Conservation (phyloP, 495 filamentous ascomycete genomes). For the Chaetomium cochliodes region DNA sequence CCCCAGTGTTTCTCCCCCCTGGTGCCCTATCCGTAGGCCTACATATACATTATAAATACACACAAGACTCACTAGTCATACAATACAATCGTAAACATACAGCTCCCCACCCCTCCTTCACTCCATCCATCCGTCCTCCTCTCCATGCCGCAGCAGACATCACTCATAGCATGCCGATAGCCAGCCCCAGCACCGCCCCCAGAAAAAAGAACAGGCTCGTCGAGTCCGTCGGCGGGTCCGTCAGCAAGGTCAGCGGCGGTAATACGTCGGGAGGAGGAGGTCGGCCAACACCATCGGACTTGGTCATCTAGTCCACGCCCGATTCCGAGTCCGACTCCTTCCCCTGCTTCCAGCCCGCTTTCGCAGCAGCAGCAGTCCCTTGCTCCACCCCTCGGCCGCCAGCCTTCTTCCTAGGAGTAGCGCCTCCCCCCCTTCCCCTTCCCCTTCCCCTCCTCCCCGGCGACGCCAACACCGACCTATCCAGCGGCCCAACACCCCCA, state of each 20-base stretch:
- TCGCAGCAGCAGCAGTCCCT: not conserved
- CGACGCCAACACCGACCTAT: not conserved
- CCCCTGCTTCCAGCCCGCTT: too few relatives aligned
- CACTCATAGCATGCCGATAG: not conserved
- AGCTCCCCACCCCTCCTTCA: not conserved
- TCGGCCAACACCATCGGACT: too few relatives aligned
- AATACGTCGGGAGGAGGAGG: not conserved
- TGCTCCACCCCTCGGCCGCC: not conserved
- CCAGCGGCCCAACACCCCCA: conserved; percentile 15
- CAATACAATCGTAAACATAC: conserved; percentile 11
- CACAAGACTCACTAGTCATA: not conserved
- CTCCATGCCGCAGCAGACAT: not conserved
- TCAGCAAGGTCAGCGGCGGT: not conserved
- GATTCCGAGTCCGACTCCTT: conserved; percentile 2
- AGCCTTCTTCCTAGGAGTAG: not conserved
- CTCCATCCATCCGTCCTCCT: not conserved
- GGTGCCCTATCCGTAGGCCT: not conserved
- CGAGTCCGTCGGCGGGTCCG: not conserved
- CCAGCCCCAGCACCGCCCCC: not conserved
- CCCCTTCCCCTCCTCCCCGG: not conserved
- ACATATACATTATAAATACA: conserved; percentile 5
- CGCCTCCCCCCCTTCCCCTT: not conserved
- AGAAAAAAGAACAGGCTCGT: not conserved
- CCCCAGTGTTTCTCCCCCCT: not conserved
- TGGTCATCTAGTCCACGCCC: conserved; percentile 11